Conservation (phyloP, 768 basidiomycete genomes). For the Mycena alexandri region DNA sequence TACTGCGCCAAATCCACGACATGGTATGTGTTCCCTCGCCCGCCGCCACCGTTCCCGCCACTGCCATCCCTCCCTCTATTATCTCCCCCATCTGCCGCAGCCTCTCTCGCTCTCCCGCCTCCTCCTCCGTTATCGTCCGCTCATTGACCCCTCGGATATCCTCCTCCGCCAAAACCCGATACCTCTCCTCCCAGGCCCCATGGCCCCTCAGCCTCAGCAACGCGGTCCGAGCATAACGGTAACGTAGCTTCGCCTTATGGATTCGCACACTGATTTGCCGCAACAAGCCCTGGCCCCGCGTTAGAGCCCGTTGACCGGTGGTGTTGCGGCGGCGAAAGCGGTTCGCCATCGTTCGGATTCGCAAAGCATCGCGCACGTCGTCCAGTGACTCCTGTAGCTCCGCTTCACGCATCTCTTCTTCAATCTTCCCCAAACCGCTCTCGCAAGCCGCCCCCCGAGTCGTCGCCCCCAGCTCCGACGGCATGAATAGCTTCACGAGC, state of each 20-base stretch:
- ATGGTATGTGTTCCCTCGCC: conserved; percentile 6
- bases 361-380: background rate
- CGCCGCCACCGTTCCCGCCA: conserved; percentile 1
- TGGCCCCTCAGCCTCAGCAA: background rate
- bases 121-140: background rate
- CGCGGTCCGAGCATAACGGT: conserved; percentile 5
- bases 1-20: conserved; percentile 4
- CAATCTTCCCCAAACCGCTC: background rate
- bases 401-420: conserved; percentile 3
- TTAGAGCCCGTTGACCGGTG: conserved; percentile 2
- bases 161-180: background rate
- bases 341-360: background rate
- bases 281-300: conserved; percentile 10
- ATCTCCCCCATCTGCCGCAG: conserved; percentile 1
- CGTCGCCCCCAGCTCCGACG: conserved; percentile 1
- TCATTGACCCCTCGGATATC: conserved; percentile 11
- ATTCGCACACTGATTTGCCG: background rate
- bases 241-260: too few relatives aligned
- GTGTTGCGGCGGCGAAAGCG: background rate
- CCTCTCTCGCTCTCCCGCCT: background rate
- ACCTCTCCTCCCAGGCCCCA: conserved; percentile 2
- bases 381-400: conserved; percentile 14
- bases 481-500: conserved; percentile 2
- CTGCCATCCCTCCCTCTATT: background rate
- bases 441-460: background rate